Evolutionary conservation across 805 yeast species (phyloP).

Genomic region (Candida maesae): DNA sequence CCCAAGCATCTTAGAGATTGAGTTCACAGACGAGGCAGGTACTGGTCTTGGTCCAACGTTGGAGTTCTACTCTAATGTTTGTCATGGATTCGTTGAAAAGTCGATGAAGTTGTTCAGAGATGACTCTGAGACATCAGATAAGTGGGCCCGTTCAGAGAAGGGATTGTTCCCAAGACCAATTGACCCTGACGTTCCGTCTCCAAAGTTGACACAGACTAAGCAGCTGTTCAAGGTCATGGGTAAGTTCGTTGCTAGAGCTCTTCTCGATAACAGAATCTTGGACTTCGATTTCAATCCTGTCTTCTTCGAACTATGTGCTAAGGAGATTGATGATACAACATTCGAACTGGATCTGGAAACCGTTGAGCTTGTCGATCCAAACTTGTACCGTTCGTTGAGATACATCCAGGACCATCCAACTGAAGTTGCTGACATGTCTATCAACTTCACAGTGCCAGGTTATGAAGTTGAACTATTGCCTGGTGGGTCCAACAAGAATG

Average conservation of each 20-base stretch:
- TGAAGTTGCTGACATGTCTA: slow-evolving; percentile 46
- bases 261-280: slow-evolving; percentile 81
- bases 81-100: slow-evolving; percentile 63
- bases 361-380: slow-evolving; percentile 51
- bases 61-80: slow-evolving; percentile 83
- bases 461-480: slow-evolving; percentile 53
- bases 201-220: too few species aligned
- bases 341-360: slow-evolving; percentile 19
- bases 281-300: slow-evolving; percentile 74
- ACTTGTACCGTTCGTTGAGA: slow-evolving; percentile 53
- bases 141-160: slow-evolving; percentile 36
- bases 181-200: slow-evolving; percentile 13
- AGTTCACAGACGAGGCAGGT: slow-evolving; percentile 89
- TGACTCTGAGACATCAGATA: slow-evolving; percentile 23
- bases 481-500: slow-evolving; percentile 51
- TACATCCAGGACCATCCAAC: slow-evolving; percentile 44
- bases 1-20: slow-evolving; percentile 83
- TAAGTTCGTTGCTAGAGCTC: slow-evolving; percentile 77
- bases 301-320: slow-evolving; percentile 60
- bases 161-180: slow-evolving; percentile 80
- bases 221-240: slow-evolving; percentile 65
- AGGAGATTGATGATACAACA: slow-evolving; percentile 24
- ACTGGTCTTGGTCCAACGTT: slow-evolving; percentile 95
- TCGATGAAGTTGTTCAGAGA: slow-evolving; percentile 67
- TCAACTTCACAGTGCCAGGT: slow-evolving; percentile 79